Evolutionary conservation across 495 filamentous ascomycete species (phyloP).

Genomic region (Tirmania nivea): DNA sequence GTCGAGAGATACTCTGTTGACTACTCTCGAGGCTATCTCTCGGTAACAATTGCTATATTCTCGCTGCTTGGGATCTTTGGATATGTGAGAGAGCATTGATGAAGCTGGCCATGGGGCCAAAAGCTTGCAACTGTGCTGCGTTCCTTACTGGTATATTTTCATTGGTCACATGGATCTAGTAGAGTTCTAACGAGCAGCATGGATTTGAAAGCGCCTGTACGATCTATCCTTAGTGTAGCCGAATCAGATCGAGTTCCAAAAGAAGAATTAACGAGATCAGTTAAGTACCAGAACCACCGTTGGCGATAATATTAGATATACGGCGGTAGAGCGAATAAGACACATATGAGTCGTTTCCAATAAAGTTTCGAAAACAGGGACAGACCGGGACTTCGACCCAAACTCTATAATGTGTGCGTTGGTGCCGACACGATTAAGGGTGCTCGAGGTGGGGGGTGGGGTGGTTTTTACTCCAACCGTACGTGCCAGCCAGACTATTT

Average conservation of each 20-base stretch:
- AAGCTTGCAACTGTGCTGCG: constrained; percentile 3
- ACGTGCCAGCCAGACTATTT: too few species aligned
- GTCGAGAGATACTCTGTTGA: constrained; percentile 14
- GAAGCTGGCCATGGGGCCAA: constrained; percentile 6
- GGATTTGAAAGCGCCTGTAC: constrained; percentile 4
- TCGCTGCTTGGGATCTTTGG: constrained; percentile 13
- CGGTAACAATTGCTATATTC: constrained; percentile 7
- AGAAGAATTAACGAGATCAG: too few species aligned
- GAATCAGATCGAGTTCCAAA: constrained; percentile 6
- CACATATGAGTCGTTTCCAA: not conserved
- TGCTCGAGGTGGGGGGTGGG: too few species aligned
- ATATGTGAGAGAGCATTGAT: constrained; percentile 6
- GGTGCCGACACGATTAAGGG: too few species aligned
- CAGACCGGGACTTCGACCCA: not conserved
- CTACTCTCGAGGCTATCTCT: constrained; percentile 13
- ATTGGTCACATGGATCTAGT: not conserved
- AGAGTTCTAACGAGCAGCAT: not conserved
- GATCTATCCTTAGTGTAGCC: constrained; percentile 5
- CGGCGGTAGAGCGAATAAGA: not conserved
- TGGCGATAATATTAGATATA: constrained; percentile 3
- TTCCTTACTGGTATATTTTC: constrained; percentile 6
- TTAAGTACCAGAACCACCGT: too few species aligned
- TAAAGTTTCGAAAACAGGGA: constrained; percentile 5
- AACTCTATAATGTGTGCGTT: not conserved
- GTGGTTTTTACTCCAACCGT: too few species aligned